Conservation (phyloP, 2,329 filamentous ascomycete genomes). For the Cyclaneusma minus region DNA sequence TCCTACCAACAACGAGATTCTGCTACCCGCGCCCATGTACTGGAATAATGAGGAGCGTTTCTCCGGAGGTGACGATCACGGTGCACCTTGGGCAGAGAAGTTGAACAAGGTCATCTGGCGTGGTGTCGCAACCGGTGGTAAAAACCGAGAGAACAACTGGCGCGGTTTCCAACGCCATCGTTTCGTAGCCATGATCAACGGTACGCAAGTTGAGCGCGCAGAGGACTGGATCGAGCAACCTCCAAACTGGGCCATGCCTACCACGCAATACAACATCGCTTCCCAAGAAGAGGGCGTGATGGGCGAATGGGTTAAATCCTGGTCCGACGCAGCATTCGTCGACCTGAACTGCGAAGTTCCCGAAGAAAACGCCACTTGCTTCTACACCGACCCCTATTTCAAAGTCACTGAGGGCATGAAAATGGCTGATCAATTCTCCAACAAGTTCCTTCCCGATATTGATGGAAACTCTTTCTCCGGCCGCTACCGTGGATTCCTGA, state of each 20-base stretch:
- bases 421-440: constrained; percentile 31
- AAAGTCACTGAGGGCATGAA: constrained; percentile 22
- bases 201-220: constrained; percentile 29
- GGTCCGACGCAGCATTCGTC: constrained; percentile 35
- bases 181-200: constrained; percentile 35
- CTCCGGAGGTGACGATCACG: constrained; percentile 36
- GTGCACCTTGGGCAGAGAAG: constrained; percentile 42
- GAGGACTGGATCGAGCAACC: constrained; percentile 23
- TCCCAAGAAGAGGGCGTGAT: constrained; percentile 28
- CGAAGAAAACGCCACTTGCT: constrained; percentile 23
- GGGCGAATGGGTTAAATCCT: constrained; percentile 31
- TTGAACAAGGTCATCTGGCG: constrained; percentile 41
- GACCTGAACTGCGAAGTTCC: constrained; percentile 34
- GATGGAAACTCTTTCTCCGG: constrained; percentile 57
- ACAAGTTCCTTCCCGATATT: constrained; percentile 2
- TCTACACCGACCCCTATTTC: constrained; percentile 33
- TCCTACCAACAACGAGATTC: constrained; percentile 53
- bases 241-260: constrained; percentile 38
- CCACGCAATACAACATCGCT: constrained; percentile 28
- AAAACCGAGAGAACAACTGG: constrained; percentile 37
- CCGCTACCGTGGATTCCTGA: constrained; percentile 49
- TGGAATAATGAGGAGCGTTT: constrained; percentile 49
- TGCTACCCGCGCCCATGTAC: constrained; percentile 56
- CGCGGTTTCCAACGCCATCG: constrained; percentile 36
- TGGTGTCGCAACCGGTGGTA: constrained; percentile 50